Percentiles rank a stretch among this genome's conserved stretches.
phyloP scores from a whole-genome alignment of 306 rosid species.

The Vigna unguiculata region DNA sequence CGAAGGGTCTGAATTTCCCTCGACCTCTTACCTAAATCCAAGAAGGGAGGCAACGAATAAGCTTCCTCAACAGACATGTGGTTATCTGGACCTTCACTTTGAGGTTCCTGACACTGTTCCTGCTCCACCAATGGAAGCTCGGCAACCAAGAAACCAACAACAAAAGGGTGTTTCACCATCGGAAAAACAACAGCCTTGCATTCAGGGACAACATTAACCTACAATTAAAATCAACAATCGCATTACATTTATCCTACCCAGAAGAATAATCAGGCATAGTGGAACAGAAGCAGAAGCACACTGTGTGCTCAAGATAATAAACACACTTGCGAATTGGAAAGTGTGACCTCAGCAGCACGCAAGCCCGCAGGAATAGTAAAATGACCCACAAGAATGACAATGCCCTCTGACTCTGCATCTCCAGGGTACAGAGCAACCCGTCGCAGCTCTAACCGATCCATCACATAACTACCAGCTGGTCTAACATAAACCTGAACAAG shows the following conservation, averaged over 20 bases:
- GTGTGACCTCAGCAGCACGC: slow-evolving; percentile 76
- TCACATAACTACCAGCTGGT: slow-evolving; percentile 97
- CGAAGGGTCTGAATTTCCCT: slow-evolving; percentile 54
- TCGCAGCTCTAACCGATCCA: slow-evolving; percentile 93
- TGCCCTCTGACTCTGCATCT: slow-evolving; percentile 61
- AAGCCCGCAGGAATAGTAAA: slow-evolving; percentile 77
- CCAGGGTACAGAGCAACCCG: slow-evolving; percentile 72
- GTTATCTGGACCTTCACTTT: slow-evolving; percentile 52
- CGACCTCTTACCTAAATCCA: slow-evolving; percentile 57
- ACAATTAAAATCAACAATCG: slow-evolving; percentile 37
- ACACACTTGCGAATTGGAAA: slow-evolving; percentile 74
- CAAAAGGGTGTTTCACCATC: slow-evolving; percentile 94
- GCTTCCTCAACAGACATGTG: slow-evolving; percentile 54
- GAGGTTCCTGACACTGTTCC: slow-evolving; percentile 47
- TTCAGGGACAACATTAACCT: slow-evolving; percentile 79
- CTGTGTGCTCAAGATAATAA: not conserved
- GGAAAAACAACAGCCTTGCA: slow-evolving; percentile 82
- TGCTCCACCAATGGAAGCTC: slow-evolving; percentile 76
- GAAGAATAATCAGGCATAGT: slow-evolving; percentile 24
- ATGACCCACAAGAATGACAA: slow-evolving; percentile 78
- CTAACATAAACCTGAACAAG: slow-evolving; percentile 82
- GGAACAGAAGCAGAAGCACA: not conserved
- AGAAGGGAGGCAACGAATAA: slow-evolving; percentile 53
- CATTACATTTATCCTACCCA: slow-evolving; percentile 30
- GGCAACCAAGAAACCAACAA: slow-evolving; percentile 97